These are phyloP conservation scores for Rhodotorula glutinis DNA, from an alignment of 1,284 basidiomycete genomes.

Conservation along the genomic window DNA sequence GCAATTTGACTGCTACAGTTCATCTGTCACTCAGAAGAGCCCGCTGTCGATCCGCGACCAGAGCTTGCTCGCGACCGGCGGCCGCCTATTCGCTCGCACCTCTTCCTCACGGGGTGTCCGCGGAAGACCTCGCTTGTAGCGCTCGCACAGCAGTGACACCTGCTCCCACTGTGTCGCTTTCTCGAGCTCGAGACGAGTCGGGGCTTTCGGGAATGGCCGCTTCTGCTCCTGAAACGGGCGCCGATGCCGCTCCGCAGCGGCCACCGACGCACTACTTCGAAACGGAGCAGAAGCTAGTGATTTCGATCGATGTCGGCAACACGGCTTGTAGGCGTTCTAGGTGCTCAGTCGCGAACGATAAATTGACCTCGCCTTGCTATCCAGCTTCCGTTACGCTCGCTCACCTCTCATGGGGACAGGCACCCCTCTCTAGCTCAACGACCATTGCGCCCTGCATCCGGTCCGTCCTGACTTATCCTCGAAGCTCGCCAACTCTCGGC, in stretches of 20 bases:
- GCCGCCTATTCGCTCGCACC: too few species aligned
- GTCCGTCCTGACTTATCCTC: constrained; percentile 19
- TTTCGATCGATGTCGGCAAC: constrained; percentile 23
- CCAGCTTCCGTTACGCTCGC: constrained; percentile 23
- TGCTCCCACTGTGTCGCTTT: too few species aligned
- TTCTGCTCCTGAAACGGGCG: background rate
- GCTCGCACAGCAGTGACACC: too few species aligned
- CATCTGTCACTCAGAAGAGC: too few species aligned
- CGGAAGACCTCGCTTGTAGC: too few species aligned
- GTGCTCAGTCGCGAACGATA: background rate
- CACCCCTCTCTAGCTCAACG: background rate
- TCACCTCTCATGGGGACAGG: constrained; percentile 9
- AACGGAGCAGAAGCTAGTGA: constrained; percentile 5
- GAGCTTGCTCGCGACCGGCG: too few species aligned
- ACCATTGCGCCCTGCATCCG: constrained; percentile 2
- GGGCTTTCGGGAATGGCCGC: background rate
- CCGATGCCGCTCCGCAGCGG: background rate
- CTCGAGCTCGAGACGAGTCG: too few species aligned
- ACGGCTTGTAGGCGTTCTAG: constrained; percentile 4
- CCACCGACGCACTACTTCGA: constrained; percentile 1
- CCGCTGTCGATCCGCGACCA: too few species aligned
- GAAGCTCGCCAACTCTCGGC: background rate
- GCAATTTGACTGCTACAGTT: too few species aligned
- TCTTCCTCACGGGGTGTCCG: too few species aligned
- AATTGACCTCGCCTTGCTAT: too few species aligned